A percentile compares a stretch with the other conserved stretches of the same genome.
Evolutionary conservation across 768 basidiomycete species (phyloP).

Genomic region (Gloeopeniophorella convolvens): DNA sequence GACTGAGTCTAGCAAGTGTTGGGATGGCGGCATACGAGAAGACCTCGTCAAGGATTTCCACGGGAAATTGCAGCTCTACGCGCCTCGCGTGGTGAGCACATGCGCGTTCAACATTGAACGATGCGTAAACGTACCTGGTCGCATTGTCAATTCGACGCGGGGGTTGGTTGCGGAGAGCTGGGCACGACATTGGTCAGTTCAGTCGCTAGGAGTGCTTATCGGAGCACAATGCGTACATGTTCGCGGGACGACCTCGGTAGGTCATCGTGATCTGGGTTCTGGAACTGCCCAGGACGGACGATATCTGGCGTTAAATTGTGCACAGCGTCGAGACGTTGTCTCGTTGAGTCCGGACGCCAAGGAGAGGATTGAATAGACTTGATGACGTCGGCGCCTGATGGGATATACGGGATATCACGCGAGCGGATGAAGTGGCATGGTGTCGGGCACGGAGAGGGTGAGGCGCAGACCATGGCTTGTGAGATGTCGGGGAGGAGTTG

Average conservation of each 20-base stretch:
- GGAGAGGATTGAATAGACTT: too few relatives aligned
- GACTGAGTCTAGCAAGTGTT: slow-evolving; percentile 11
- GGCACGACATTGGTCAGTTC: background rate
- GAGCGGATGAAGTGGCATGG: too few relatives aligned
- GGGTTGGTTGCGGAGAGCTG: background rate
- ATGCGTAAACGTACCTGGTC: slow-evolving; percentile 7
- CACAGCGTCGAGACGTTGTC: too few relatives aligned
- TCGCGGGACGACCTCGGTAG: background rate
- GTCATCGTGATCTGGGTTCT: background rate
- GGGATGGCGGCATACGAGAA: slow-evolving; percentile 9
- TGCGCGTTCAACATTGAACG: too few relatives aligned
- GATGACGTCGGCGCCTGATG: too few relatives aligned
- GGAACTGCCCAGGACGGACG: background rate
- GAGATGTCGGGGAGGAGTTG: too few relatives aligned
- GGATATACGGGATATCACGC: too few relatives aligned
- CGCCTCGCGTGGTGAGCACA: background rate
- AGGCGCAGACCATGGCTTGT: background rate
- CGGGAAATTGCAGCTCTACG: slow-evolving; percentile 10
- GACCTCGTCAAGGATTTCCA: slow-evolving; percentile 17
- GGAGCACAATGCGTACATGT: background rate
- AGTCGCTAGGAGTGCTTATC: background rate
- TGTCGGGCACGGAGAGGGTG: background rate
- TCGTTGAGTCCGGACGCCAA: too few relatives aligned
- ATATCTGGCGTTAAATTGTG: too few relatives aligned
- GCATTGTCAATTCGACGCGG: background rate